These are phyloP conservation scores for Mucor saturninus DNA, from an alignment of 371 early-diverging fungal genomes.

Conservation along the genomic window DNA sequence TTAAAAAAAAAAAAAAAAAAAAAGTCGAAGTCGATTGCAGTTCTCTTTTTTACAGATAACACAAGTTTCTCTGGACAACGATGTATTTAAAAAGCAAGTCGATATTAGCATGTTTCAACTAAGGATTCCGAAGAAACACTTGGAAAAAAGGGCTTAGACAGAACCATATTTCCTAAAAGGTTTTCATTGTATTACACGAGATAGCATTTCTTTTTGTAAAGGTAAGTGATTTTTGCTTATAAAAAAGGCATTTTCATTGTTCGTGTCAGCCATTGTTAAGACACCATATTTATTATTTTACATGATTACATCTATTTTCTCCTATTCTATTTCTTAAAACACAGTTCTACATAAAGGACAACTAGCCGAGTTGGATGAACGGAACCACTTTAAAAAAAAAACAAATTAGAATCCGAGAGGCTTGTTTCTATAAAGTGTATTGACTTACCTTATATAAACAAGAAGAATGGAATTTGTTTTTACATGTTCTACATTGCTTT, in stretches of 20 bases:
- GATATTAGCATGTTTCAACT: neutral
- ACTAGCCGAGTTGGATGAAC: conserved; percentile 85
- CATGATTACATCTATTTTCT: too few relatives aligned
- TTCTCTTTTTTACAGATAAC: too few relatives aligned
- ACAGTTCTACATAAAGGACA: conserved; percentile 92
- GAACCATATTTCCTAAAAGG: too few relatives aligned
- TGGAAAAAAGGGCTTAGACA: conserved; percentile 8
- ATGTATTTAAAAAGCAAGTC: neutral
- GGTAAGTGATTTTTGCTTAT: too few relatives aligned
- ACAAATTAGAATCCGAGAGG: neutral
- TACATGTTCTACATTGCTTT: conserved; percentile 93
- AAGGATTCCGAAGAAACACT: neutral
- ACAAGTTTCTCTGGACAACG: too few relatives aligned
- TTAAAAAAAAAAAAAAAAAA: neutral
- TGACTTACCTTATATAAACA: conserved; percentile 85
- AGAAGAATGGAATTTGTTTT: conserved; percentile 92
- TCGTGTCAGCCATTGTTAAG: too few relatives aligned
- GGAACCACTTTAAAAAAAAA: conserved; percentile 76
- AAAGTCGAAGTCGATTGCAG: too few relatives aligned
- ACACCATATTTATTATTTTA: neutral
- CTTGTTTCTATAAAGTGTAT: neutral
- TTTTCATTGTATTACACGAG: too few relatives aligned
- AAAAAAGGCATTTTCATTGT: too few relatives aligned
- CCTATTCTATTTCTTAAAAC: conserved; percentile 53
- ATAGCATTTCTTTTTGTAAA: too few relatives aligned